These are phyloP conservation scores for Anthracocystis panici-leucophaei DNA, from an alignment of 1,284 basidiomycete genomes.

Conservation along the genomic window DNA sequence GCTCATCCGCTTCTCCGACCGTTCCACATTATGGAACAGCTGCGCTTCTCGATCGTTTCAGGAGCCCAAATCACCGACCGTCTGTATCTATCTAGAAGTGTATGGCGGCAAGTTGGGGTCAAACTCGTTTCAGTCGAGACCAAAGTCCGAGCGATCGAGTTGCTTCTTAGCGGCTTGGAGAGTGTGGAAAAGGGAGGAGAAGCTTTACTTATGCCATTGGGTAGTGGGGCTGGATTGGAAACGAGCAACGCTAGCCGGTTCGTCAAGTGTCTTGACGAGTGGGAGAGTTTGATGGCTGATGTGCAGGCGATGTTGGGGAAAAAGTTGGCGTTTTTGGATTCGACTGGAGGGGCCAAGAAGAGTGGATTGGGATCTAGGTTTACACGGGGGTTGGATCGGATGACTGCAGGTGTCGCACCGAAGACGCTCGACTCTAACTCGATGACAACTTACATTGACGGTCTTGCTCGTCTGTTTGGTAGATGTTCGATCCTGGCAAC, in stretches of 20 bases:
- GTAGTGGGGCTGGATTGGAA: constrained; percentile 45
- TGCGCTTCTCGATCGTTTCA: constrained; percentile 28
- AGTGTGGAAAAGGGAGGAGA: constrained; percentile 73
- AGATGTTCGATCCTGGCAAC: not conserved
- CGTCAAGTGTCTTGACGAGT: constrained; percentile 73
- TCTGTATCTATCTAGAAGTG: constrained; percentile 86
- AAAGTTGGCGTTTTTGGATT: constrained; percentile 77
- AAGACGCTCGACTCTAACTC: constrained; percentile 10
- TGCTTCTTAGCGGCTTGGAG: constrained; percentile 80
- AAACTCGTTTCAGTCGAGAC: constrained; percentile 83
- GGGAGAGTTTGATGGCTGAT: constrained; percentile 85
- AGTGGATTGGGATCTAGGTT: constrained; percentile 23
- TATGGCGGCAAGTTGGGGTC: constrained; percentile 82
- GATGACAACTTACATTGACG: constrained; percentile 18
- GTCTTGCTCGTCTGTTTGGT: not conserved
- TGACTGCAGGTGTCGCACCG: constrained; percentile 14
- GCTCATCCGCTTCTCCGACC: constrained; percentile 40
- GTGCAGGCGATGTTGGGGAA: constrained; percentile 76
- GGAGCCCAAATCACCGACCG: constrained; percentile 89
- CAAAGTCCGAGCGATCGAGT: constrained; percentile 85
- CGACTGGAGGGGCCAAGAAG: constrained; percentile 69
- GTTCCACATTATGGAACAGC: constrained; percentile 39
- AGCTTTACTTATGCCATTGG: constrained; percentile 33
- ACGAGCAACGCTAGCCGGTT: constrained; percentile 68
- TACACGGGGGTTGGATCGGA: constrained; percentile 28